These are phyloP conservation scores for Diaporthe humulicola DNA, from an alignment of 2,329 filamentous ascomycete genomes.

Conservation along the genomic window DNA sequence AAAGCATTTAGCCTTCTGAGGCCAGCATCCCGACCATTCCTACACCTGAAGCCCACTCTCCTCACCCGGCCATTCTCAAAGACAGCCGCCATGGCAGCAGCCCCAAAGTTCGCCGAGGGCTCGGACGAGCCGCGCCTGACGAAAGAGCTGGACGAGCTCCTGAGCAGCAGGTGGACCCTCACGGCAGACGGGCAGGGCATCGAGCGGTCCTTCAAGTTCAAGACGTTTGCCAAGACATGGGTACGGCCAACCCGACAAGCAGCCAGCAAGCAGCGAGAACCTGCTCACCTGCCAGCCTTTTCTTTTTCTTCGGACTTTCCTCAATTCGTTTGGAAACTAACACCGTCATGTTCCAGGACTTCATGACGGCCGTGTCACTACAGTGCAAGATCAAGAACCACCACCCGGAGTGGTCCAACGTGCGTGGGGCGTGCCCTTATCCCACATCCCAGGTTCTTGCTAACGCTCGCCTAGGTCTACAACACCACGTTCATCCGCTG, in stretches of 20 bases:
- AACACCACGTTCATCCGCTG: slow-evolving; percentile 79
- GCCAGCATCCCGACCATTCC: neutral
- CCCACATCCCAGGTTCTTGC: neutral
- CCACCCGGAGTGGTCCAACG: slow-evolving; percentile 84
- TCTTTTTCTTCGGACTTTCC: too few species aligned
- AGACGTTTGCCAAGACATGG: slow-evolving; percentile 76
- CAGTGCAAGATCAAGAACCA: slow-evolving; percentile 78
- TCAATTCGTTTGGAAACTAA: neutral
- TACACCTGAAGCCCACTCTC: neutral
- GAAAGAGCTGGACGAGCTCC: slow-evolving; percentile 52
- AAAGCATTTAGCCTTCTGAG: neutral
- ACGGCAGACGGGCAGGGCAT: slow-evolving; percentile 65
- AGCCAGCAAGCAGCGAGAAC: too few species aligned
- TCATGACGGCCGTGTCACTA: slow-evolving; percentile 79
- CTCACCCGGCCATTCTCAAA: slow-evolving; percentile 15
- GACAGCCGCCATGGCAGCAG: slow-evolving; percentile 25
- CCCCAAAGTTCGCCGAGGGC: slow-evolving; percentile 58
- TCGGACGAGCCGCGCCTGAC: slow-evolving; percentile 56
- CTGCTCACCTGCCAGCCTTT: too few species aligned
- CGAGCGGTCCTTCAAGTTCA: slow-evolving; percentile 73
- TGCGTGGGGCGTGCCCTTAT: slow-evolving; percentile 49
- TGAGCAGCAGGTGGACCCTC: slow-evolving; percentile 63
- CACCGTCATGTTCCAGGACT: slow-evolving; percentile 63
- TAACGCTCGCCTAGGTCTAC: slow-evolving; percentile 68
- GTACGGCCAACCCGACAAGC: slow-evolving; percentile 52